phyloP scores from a whole-genome alignment of 306 rosid genomes.

The Oemleria cerasiformis region DNA sequence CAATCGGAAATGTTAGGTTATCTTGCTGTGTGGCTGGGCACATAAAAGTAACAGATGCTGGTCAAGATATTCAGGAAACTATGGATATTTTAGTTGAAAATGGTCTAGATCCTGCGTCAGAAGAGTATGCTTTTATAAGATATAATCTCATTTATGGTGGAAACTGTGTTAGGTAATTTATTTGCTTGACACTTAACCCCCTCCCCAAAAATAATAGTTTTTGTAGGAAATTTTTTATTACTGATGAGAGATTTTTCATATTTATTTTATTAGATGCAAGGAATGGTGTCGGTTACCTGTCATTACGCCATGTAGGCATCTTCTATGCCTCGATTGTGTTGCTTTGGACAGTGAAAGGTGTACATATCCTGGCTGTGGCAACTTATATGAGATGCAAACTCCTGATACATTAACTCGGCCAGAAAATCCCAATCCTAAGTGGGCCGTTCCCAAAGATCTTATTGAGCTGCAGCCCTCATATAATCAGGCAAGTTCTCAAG shows the following conservation, averaged over 20 bases:
- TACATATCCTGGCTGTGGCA: slow-evolving; percentile 82
- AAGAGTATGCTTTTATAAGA: slow-evolving; percentile 69
- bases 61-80: slow-evolving; percentile 96
- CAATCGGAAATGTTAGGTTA: slow-evolving; percentile 77
- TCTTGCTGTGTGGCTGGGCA: slow-evolving; percentile 98
- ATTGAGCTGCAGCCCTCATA: slow-evolving; percentile 97
- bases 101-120: slow-evolving; percentile 67
- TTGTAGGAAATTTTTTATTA: not conserved
- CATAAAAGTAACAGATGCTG: slow-evolving; percentile 92
- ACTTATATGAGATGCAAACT: slow-evolving; percentile 81
- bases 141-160: slow-evolving; percentile 71
- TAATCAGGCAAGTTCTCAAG: slow-evolving; percentile 66
- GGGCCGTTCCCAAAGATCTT: slow-evolving; percentile 98
- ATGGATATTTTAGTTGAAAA: slow-evolving; percentile 77
- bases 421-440: slow-evolving; percentile 92
- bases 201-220: not conserved
- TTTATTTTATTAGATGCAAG: slow-evolving; percentile 58
- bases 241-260: slow-evolving; percentile 20
- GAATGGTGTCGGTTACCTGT: slow-evolving; percentile 98
- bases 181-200: slow-evolving; percentile 16
- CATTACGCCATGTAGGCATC: slow-evolving; percentile 88
- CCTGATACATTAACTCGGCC: slow-evolving; percentile 78
- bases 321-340: slow-evolving; percentile 90
- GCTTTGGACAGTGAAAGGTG: slow-evolving; percentile 73
- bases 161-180: slow-evolving; percentile 67